Evolutionary conservation across 257 asterid species (phyloP), one percentile per base, ranked within the genome.

Genomic region (Sherardia arvensis): DNA sequence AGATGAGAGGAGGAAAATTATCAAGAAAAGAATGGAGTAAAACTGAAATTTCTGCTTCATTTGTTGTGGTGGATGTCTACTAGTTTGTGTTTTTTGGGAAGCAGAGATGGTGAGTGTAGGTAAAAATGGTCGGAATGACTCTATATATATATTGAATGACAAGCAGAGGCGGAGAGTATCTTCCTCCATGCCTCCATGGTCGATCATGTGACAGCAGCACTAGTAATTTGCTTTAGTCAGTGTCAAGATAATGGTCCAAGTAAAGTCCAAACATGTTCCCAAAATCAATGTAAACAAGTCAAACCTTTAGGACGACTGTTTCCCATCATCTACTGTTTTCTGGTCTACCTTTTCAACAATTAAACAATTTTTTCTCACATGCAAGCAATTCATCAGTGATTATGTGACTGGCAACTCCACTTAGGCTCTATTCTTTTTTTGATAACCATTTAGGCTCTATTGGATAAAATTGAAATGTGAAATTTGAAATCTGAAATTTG

Each of bases 301-400:
- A 77, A n/a, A 77, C 76, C 68, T 72, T 78, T 78, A 61, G 65
- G 74, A 61, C 84, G 81, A 73, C 87, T 85, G 89, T 80, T 77
- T 76, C 80, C 85, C 84, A 79, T 71, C 55, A 59, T 60, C 62
- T 25, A n/a, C 45, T 57, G 54, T 32, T 69, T 27, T 33, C 38
- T 33, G 38, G 38, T 33, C 38, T 33, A 33, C 38, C 38, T 33
- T 33, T 33, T 10, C 38, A 33, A 33, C 38, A 10, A 32, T 8
- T 32, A 32, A 32, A 32, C 8, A 32, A 2, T 1, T 32, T 32
- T 32, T 33, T 0, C 38, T 10, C 38, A 33, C 38, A 33, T 33
- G 38, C 0, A 33, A 33, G 10, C 38, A 33, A 33, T 33, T 33
- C 0, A 33, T 7, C 38, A 33, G 38, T 33, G 38, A 33, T 33